Evolutionary conservation across 805 yeast species (phyloP), one percentile per base, ranked within the genome.

Genomic region (Lipomyces sp.): DNA sequence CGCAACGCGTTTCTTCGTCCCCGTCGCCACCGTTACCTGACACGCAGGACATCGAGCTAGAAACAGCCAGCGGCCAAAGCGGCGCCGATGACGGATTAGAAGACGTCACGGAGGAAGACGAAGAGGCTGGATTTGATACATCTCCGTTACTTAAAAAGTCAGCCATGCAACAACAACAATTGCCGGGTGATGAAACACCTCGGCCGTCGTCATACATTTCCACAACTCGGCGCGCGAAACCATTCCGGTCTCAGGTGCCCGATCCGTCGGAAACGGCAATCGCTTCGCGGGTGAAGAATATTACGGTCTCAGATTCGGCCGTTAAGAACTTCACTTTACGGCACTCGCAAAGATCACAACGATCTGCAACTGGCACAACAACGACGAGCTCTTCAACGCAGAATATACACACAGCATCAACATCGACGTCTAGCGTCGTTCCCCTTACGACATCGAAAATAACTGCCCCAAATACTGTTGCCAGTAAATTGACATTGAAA

Each of bases 401-500:
- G 18, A 56, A 39, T 30, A 48, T 64, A 2, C 8, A 35, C 32
- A 48, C 64, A 60, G 32, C 56, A 11, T 42, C n/a, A 29, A 24
- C 53, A 13, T 34, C 62, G 32, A 61, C 64, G 29, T 29, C 54
- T 29, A 5, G 54, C 54, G 15, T 51, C 6, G 33, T 32, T 5
- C n/a, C 54, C 15, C 11, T 6, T 3, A 29, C 54, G 34, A 15
- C 33, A 29, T 51, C 54, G 34, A 32, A 32, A 10, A 15, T 34
- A 15, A 32, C 54, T 10, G 54, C 60, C 10, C 66, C 71, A n/a
- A 53, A 59, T 24, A 62, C 69, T 7, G 39, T 50, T 8, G 69
- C 53, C 30, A 60, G 70, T 39, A 57, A 60, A 42, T 51, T 71
- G 39, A 71, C 74, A 24, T 57, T 71, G 18, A 71, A 69, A 32